These are phyloP conservation scores for Corynascus novoguineensis DNA, from an alignment of 495 filamentous ascomycete genomes.

Conservation along the genomic window DNA sequence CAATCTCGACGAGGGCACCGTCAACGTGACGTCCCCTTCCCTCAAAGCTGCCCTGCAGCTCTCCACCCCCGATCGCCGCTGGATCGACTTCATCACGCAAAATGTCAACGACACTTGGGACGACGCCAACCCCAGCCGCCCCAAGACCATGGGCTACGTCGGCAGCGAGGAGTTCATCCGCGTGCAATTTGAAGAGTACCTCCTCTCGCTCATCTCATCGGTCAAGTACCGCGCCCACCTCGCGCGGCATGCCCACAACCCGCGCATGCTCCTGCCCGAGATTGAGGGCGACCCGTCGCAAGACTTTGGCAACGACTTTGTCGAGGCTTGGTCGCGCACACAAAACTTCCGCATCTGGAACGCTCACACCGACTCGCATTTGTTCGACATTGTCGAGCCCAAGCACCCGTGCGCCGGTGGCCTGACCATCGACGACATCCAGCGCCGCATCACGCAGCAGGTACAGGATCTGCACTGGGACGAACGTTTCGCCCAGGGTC, in stretches of 20 bases:
- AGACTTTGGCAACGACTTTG: constrained; percentile 75
- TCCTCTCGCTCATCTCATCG: constrained; percentile 79
- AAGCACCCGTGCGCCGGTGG: constrained; percentile 93
- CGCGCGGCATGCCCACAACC: constrained; percentile 52
- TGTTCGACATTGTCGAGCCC: constrained; percentile 92
- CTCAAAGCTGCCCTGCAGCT: constrained; percentile 72
- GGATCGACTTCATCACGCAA: constrained; percentile 94
- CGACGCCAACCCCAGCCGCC: constrained; percentile 76
- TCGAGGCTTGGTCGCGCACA: constrained; percentile 75
- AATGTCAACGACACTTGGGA: constrained; percentile 96
- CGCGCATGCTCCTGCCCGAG: constrained; percentile 53
- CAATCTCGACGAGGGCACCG: constrained; percentile 85
- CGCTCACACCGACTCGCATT: constrained; percentile 64
- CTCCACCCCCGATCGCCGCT: constrained; percentile 81
- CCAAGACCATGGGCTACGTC: constrained; percentile 90
- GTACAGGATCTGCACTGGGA: constrained; percentile 85
- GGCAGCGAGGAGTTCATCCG: constrained; percentile 98
- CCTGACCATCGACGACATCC: constrained; percentile 89
- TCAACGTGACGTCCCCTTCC: constrained; percentile 75
- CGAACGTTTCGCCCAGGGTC: constrained; percentile 69
- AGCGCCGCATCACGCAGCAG: constrained; percentile 81
- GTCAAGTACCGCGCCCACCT: constrained; percentile 87
- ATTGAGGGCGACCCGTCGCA: constrained; percentile 77
- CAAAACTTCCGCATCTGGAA: constrained; percentile 86
- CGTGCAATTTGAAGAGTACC: constrained; percentile 95